phyloP scores from a whole-genome alignment of 768 basidiomycete species.

The Neoboletus magnificus region DNA sequence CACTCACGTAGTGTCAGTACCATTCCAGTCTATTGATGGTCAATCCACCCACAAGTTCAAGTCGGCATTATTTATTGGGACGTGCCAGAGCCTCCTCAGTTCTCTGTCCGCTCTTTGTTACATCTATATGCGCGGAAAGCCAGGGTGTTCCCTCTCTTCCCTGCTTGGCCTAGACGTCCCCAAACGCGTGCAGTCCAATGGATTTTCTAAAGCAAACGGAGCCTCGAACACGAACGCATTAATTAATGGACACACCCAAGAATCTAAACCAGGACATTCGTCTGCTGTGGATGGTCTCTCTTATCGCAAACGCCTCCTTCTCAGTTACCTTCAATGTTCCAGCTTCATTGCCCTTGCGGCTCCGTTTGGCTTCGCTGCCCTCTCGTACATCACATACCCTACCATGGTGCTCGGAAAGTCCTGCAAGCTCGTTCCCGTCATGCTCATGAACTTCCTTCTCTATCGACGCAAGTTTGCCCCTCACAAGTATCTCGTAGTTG shows the following conservation, averaged over 20 bases:
- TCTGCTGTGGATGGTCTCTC: constrained; percentile 31
- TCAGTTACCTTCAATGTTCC: constrained; percentile 79
- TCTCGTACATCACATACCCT: constrained; percentile 95
- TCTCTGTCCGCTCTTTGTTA: constrained; percentile 76
- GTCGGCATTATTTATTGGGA: constrained; percentile 81
- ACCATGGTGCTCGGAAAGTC: constrained; percentile 99
- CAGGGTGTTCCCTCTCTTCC: constrained; percentile 49
- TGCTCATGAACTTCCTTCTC: constrained; percentile 94
- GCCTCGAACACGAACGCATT: constrained; percentile 33
- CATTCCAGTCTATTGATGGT: constrained; percentile 70
- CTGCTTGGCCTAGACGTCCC: constrained; percentile 56
- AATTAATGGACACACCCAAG: constrained; percentile 32
- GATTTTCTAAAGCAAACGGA: constrained; percentile 27
- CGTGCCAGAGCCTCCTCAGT: constrained; percentile 78
- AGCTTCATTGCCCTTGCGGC: constrained; percentile 86
- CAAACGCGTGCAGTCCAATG: constrained; percentile 19
- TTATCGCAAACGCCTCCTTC: constrained; percentile 50
- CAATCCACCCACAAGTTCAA: constrained; percentile 69
- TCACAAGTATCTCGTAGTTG: constrained; percentile 94
- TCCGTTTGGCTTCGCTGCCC: constrained; percentile 93
- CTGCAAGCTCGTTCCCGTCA: constrained; percentile 97
- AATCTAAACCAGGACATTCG: constrained; percentile 23
- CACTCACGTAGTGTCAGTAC: constrained; percentile 64
- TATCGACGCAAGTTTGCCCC: constrained; percentile 90
- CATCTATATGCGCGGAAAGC: constrained; percentile 59